phyloP scores from a whole-genome alignment of 2,329 filamentous ascomycete species.

The Penicillium sp. region DNA sequence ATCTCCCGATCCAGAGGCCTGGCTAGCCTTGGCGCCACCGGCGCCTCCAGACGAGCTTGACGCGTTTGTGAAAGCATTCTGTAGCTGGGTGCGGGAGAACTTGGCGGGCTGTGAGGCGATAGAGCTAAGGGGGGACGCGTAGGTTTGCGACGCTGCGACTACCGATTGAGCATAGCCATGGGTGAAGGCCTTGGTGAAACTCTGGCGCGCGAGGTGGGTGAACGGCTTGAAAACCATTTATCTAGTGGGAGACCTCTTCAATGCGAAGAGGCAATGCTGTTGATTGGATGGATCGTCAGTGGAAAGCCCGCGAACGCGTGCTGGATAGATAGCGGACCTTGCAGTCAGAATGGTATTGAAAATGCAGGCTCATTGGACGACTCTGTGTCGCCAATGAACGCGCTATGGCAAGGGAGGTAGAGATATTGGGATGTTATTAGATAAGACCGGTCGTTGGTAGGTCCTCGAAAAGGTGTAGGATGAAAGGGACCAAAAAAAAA shows the following conservation, averaged over 20 bases:
- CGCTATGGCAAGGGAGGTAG: conserved; percentile 50
- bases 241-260: conserved; percentile 68
- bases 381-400: conserved; percentile 80
- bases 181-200: conserved; percentile 93
- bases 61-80: conserved; percentile 69
- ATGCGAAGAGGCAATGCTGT: conserved; percentile 56
- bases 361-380: conserved; percentile 99
- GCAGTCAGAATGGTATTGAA: conserved; percentile 59
- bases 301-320: background rate
- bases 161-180: conserved; percentile 98
- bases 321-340: conserved; percentile 55
- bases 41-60: conserved; percentile 51
- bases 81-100: conserved; percentile 63
- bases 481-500: background rate
- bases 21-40: conserved; percentile 58
- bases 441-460: conserved; percentile 5
- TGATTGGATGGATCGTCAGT: conserved; percentile 5
- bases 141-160: conserved; percentile 89
- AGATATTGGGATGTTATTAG: background rate
- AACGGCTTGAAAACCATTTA: conserved; percentile 84
- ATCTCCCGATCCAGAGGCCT: conserved; percentile 56
- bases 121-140: conserved; percentile 66
- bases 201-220: conserved; percentile 88
- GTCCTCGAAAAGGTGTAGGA: background rate
- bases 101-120: conserved; percentile 54